A percentile compares a stretch with the other conserved stretches of the same genome.
phyloP scores from a whole-genome alignment of 306 rosid genomes.

The Neltuma alba region DNA sequence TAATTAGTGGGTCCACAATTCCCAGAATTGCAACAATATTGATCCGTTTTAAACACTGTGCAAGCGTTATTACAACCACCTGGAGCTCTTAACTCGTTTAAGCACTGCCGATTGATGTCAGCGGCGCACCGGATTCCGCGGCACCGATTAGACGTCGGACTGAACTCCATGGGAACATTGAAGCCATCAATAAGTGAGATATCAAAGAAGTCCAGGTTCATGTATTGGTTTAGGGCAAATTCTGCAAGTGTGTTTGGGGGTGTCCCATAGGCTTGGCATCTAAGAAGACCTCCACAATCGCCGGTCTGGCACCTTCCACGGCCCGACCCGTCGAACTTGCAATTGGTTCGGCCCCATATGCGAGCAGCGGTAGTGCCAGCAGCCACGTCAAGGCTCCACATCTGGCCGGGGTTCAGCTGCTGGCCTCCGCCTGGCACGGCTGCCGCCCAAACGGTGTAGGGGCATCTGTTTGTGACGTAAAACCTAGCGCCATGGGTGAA shows the following conservation, averaged over 20 bases:
- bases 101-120: conserved; percentile 51
- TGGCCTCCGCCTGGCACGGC: conserved; percentile 45
- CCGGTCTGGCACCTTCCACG: conserved; percentile 58
- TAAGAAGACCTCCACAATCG: conserved; percentile 43
- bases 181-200: conserved; percentile 52
- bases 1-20: conserved; percentile 39
- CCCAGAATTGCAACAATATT: conserved; percentile 41
- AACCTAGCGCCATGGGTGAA: conserved; percentile 29
- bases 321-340: conserved; percentile 51
- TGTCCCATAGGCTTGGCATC: conserved; percentile 37
- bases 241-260: conserved; percentile 64
- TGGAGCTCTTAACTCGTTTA: conserved; percentile 16
- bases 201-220: conserved; percentile 42
- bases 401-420: conserved; percentile 24
- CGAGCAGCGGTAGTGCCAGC: conserved; percentile 30
- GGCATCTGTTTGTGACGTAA: conserved; percentile 42
- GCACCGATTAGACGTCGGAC: background rate
- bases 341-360: conserved; percentile 58
- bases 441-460: conserved; percentile 52
- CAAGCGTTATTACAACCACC: conserved; percentile 61
- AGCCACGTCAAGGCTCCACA: conserved; percentile 27
- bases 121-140: conserved; percentile 34
- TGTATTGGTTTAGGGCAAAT: conserved; percentile 39
- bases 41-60: conserved; percentile 32
- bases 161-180: conserved; percentile 49